phyloP scores from a whole-genome alignment of 371 early-diverging fungal genomes.

The Lichtheimia ornata region DNA sequence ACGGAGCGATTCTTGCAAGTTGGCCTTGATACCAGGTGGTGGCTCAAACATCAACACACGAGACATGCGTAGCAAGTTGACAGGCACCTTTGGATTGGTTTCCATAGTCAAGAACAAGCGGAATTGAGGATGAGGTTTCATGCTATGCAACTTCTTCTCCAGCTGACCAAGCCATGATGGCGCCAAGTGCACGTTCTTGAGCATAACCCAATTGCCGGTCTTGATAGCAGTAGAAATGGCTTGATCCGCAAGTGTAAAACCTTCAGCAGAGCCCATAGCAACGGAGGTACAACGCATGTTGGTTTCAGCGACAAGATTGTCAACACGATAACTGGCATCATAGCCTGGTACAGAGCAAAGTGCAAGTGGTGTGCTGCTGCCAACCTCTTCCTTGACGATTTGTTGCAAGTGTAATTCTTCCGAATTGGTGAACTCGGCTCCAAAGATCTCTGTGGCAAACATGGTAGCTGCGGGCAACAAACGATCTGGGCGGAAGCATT shows the following conservation, averaged over 20 bases:
- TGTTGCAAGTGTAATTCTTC: slow-evolving; percentile 72
- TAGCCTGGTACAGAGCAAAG: slow-evolving; percentile 94
- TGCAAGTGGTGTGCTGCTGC: slow-evolving; percentile 80
- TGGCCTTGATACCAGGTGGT: slow-evolving; percentile 95
- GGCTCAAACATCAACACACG: slow-evolving; percentile 96
- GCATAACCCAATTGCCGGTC: slow-evolving; percentile 92
- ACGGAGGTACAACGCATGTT: slow-evolving; percentile 75
- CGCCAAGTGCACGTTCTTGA: slow-evolving; percentile 97
- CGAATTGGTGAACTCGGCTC: slow-evolving; percentile 54
- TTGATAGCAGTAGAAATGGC: slow-evolving; percentile 86
- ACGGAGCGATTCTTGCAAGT: slow-evolving; percentile 81
- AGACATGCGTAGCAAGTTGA: slow-evolving; percentile 86
- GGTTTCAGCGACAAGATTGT: slow-evolving; percentile 79
- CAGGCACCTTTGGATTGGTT: slow-evolving; percentile 95
- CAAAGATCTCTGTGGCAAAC: slow-evolving; percentile 83
- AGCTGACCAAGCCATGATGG: slow-evolving; percentile 92
- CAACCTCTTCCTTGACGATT: slow-evolving; percentile 77
- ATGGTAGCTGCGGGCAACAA: slow-evolving; percentile 73
- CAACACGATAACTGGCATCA: slow-evolving; percentile 95
- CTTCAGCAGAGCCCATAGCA: slow-evolving; percentile 98
- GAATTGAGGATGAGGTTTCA: slow-evolving; percentile 86
- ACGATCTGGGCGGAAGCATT: slow-evolving; percentile 90
- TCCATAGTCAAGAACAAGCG: slow-evolving; percentile 97
- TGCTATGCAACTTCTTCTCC: slow-evolving; percentile 89
- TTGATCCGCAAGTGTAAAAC: slow-evolving; percentile 87